Conservation (phyloP, 768 basidiomycete species). For the Collybiopsis luxurians region DNA sequence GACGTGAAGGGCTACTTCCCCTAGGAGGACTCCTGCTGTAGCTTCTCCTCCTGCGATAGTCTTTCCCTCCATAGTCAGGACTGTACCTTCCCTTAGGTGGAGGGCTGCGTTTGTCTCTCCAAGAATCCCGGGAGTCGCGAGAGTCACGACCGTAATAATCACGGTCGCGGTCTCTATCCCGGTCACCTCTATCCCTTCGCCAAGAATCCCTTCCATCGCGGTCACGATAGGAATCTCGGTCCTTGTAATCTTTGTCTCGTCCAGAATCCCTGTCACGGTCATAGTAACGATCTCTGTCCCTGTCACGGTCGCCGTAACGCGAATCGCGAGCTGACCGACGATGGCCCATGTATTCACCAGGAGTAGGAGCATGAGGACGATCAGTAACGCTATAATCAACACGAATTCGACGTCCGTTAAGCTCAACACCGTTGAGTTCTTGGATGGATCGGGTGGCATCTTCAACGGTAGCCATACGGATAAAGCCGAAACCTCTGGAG, state of each 20-base stretch:
- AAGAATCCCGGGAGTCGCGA: conserved; percentile 41
- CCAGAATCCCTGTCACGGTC: conserved; percentile 32
- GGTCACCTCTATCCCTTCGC: conserved; percentile 30
- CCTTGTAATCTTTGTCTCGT: conserved; percentile 21
- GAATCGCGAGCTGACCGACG: conserved; percentile 50
- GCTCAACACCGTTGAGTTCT: conserved; percentile 88
- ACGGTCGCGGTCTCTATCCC: conserved; percentile 53
- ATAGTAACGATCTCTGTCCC: conserved; percentile 45
- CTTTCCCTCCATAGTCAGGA: conserved; percentile 41
- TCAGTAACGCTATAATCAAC: conserved; percentile 97
- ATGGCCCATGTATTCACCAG: conserved; percentile 97
- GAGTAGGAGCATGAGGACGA: conserved; percentile 92
- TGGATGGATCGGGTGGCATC: conserved; percentile 87
- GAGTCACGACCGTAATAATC: conserved; percentile 69
- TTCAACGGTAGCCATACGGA: conserved; percentile 87
- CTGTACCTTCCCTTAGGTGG: conserved; percentile 70
- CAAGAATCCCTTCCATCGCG: conserved; percentile 67
- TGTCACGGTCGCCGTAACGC: conserved; percentile 38
- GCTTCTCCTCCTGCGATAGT: conserved; percentile 67
- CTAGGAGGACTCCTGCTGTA: conserved; percentile 80
- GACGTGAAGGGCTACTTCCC: conserved; percentile 50
- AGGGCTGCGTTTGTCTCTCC: conserved; percentile 80
- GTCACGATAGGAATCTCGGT: conserved; percentile 56
- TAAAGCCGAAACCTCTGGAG: conserved; percentile 97
- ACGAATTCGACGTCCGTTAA: conserved; percentile 94